Percentiles rank a stretch among this genome's conserved stretches.
Conservation (phyloP, 345 rosid species). For the Acer campestre region DNA sequence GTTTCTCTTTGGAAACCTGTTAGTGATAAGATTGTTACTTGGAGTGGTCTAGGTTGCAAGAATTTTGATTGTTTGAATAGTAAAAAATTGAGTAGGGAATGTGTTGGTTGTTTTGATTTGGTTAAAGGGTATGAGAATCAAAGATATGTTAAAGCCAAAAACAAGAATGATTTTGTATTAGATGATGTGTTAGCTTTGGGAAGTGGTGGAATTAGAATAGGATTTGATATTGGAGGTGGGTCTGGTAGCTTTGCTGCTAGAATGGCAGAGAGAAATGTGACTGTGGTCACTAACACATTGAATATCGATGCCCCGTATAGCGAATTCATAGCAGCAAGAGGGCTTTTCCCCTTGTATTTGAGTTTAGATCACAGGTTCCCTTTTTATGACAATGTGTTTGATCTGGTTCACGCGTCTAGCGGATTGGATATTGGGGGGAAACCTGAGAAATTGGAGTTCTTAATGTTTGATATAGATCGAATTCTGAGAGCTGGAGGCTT, state of each 20-base stretch:
- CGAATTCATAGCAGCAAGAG: slow-evolving; percentile 87
- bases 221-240: slow-evolving; percentile 86
- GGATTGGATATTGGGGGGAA: slow-evolving; percentile 69
- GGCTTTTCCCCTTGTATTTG: slow-evolving; percentile 79
- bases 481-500: slow-evolving; percentile 79
- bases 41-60: slow-evolving; percentile 96
- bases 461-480: slow-evolving; percentile 93
- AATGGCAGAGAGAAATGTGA: slow-evolving; percentile 92
- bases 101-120: slow-evolving; percentile 79
- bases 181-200: slow-evolving; percentile 78
- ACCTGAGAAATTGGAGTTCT: slow-evolving; percentile 83
- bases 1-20: slow-evolving; percentile 78
- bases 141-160: slow-evolving; percentile 62
- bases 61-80: slow-evolving; percentile 72
- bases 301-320: slow-evolving; percentile 79
- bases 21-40: slow-evolving; percentile 72
- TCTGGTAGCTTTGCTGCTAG: slow-evolving; percentile 90
- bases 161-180: slow-evolving; percentile 80
- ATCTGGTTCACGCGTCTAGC: slow-evolving; percentile 70
- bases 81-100: slow-evolving; percentile 77
- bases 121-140: slow-evolving; percentile 54
- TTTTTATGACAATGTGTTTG: slow-evolving; percentile 82
- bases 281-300: slow-evolving; percentile 66
- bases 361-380: slow-evolving; percentile 94
- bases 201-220: slow-evolving; percentile 74